These are phyloP conservation scores for Tilletia indica DNA, from an alignment of 1,284 basidiomycete genomes.

Conservation along the genomic window DNA sequence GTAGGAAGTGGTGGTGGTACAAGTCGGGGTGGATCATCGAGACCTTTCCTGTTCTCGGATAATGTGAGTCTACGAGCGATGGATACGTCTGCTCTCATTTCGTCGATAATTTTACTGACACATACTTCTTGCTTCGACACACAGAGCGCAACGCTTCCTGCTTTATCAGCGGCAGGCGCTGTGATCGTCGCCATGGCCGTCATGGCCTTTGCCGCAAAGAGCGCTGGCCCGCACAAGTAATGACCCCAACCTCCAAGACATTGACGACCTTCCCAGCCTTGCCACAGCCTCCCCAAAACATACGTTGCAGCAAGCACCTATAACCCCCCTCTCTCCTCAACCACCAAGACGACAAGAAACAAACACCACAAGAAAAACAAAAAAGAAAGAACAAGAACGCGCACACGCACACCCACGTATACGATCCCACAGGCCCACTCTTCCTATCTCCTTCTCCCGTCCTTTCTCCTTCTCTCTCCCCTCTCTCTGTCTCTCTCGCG, in stretches of 20 bases:
- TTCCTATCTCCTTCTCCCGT: too few species aligned
- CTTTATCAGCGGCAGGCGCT: slow-evolving; percentile 3
- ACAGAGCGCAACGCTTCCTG: slow-evolving; percentile 10
- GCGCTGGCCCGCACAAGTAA: slow-evolving; percentile 16
- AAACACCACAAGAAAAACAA: too few species aligned
- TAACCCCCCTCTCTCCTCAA: too few species aligned
- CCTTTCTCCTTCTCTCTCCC: too few species aligned
- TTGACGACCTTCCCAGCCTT: too few species aligned
- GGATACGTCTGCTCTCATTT: not conserved
- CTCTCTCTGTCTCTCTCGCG: too few species aligned
- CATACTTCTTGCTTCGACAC: not conserved
- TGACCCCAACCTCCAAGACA: not conserved
- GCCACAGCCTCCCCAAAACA: too few species aligned
- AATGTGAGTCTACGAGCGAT: not conserved
- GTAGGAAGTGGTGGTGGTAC: not conserved
- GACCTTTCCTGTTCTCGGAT: slow-evolving; percentile 14
- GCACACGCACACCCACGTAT: too few species aligned
- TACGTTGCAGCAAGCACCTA: too few species aligned
- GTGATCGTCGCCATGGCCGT: slow-evolving; percentile 15
- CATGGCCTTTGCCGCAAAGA: slow-evolving; percentile 14
- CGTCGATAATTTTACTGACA: not conserved
- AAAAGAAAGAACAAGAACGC: too few species aligned
- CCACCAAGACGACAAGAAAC: too few species aligned
- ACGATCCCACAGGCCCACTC: too few species aligned
- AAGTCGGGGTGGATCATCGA: not conserved